Evolutionary conservation across 2,329 filamentous ascomycete genomes (phyloP).

Genomic region (Colletotrichum paranaense): DNA sequence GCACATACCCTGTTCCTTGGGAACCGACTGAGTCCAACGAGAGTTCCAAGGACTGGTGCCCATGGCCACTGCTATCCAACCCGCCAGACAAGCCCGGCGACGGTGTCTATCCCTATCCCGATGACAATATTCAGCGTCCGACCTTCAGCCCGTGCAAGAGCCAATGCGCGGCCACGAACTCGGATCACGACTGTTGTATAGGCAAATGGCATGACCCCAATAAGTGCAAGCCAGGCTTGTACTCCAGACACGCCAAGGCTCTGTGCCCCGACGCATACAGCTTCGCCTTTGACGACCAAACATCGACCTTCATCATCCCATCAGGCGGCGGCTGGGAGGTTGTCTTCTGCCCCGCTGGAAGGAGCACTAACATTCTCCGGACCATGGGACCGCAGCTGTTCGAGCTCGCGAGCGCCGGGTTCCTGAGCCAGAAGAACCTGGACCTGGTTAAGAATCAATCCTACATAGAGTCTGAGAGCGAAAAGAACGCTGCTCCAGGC

Average conservation of each 20-base stretch:
- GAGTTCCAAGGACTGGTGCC: conserved; percentile 78
- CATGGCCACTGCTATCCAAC: conserved; percentile 79
- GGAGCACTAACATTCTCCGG: conserved; percentile 69
- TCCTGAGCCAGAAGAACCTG: conserved; percentile 46
- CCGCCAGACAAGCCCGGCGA: conserved; percentile 77
- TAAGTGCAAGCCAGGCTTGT: conserved; percentile 74
- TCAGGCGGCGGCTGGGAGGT: conserved; percentile 82
- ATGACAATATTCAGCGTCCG: conserved; percentile 77
- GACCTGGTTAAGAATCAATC: conserved; percentile 34
- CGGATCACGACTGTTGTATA: conserved; percentile 79
- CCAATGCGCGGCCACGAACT: conserved; percentile 77
- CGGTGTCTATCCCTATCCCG: conserved; percentile 84
- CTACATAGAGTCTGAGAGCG: conserved; percentile 37
- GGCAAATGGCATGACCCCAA: conserved; percentile 73
- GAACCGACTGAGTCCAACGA: conserved; percentile 68
- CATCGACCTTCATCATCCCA: conserved; percentile 71
- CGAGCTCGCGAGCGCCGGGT: conserved; percentile 56
- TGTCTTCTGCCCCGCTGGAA: conserved; percentile 76
- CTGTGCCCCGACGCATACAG: conserved; percentile 89
- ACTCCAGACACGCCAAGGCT: conserved; percentile 76
- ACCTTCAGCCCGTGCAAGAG: conserved; percentile 83
- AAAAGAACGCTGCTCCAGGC: conserved; percentile 28
- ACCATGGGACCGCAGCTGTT: conserved; percentile 62
- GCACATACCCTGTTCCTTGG: conserved; percentile 74
- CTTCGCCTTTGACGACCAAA: conserved; percentile 73